These are phyloP conservation scores for Trebouxia sp. DNA, from an alignment of 139 green algal genomes.

Conservation along the genomic window DNA sequence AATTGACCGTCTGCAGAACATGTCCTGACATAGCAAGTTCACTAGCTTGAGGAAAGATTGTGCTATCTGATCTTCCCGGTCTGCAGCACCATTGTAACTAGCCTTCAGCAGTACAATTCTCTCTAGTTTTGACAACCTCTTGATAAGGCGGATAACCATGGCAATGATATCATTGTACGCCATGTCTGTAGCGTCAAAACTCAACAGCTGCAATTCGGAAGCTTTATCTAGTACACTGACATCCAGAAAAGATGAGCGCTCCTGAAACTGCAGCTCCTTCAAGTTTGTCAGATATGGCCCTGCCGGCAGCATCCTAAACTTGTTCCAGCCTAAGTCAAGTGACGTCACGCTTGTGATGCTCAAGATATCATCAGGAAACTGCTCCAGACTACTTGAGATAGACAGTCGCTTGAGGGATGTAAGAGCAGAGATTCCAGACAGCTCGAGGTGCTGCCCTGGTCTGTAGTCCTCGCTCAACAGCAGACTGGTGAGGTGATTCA, in stretches of 20 bases:
- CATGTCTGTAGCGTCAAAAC: constrained; percentile 11
- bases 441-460: neutral
- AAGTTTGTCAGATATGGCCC: neutral
- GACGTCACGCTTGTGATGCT: neutral
- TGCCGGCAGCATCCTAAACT: neutral
- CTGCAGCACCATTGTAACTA: constrained; percentile 12
- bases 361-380: neutral
- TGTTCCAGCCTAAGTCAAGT: constrained; percentile 9
- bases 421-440: neutral
- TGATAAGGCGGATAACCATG: neutral
- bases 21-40: neutral
- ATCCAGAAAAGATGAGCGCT: neutral
- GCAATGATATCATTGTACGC: neutral
- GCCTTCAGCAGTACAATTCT: constrained; percentile 5
- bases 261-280: constrained; percentile 9
- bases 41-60: constrained; percentile 9
- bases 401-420: neutral
- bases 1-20: neutral
- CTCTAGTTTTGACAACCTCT: neutral
- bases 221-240: neutral
- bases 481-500: neutral
- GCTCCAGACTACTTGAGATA: neutral
- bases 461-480: constrained; percentile 11
- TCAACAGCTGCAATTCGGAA: neutral
- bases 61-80: constrained; percentile 15